Base-by-base conservation (phyloP, 768 basidiomycete genomes). In the Lactifluus piperatus region DNA sequence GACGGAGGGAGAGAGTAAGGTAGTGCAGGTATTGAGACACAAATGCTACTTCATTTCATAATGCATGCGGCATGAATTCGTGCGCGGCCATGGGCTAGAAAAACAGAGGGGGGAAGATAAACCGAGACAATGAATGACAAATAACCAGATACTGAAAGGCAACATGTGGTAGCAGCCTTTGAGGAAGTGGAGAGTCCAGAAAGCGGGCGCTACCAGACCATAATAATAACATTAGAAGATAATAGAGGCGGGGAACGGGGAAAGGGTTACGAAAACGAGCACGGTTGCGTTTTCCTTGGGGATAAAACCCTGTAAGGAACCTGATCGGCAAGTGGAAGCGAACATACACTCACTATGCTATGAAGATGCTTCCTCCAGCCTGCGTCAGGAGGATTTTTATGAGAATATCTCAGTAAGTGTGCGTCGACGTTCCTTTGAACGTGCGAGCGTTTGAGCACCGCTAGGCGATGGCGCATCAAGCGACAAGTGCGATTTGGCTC, bases 401-500 rank as follows among this genome's bases (percentile, higher is more conserved):
- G 65, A 79, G 61, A 78, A 79, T 57, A 80, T 76, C 62, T 80
- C 79, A n/a, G 77, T 79, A 45, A 80, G 73, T 36, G 79, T 80
- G 36, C 78, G 71, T 50, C 78, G 71, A n/a, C 79, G 71, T 57
- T 79, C 77, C 60, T 70, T 71, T 58, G 62, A 70, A 63, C 54
- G 71, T 53, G 58, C 67, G 43, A 74, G 68, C 7, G 76, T 77
- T 62, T 67, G 72, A 13, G 71, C 63, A 13, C 67, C 61, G 49
- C 68, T 68, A 14, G 72, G 66, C 18, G 58, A 62, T 0, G 71
- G 63, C 5, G 71, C 66, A 60, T 76, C 74, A 14, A 78, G 72
- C 58, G 82, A 83, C 62, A 78, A 67, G 13, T 81, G 78, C 52
- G 74, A 70, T 54, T 72, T 74, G 11, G 68, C 68, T 60, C 68